Evolutionary conservation across 2,329 filamentous ascomycete species (phyloP), one percentile per base, ranked within the genome.

Genomic region (Rhinocladiella similis): DNA sequence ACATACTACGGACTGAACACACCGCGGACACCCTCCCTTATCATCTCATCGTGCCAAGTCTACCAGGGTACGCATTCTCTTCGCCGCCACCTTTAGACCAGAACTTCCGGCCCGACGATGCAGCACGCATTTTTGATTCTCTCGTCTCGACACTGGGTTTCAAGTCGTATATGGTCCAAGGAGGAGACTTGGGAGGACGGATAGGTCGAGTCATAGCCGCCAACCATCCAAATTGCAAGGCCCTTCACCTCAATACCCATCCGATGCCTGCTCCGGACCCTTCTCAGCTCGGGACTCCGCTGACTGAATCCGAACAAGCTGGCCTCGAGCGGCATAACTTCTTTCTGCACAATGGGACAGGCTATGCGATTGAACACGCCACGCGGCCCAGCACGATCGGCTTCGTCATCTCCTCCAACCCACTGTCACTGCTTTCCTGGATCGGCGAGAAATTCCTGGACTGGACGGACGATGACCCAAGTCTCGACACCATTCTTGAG

Each of bases 321-420:
- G 72, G 71, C 0, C 16, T 81, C 1, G 50, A 70, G 19, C 69
- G 75, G 4, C 69, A 67, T 1, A 52, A 70, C 70, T 2, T 84
- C 79, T 66, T 53, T 20, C n/a, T 46, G 61, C 1, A 54, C 67
- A 0, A 70, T 65, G 83, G 80, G 0, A 65, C 62, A 5, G 80
- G 75, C 0, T 87, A 85, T 64, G 75, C 75, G 0, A 49, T 73
- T 0, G 73, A 80, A 65, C 83, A 87, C 49, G 80, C 72, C 1
- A 82, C 81, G 0, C 70, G 78, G 5, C 80, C 83, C 0, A 72
- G 75, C 0, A 87, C 83, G 0, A 79, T 85, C 45, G 82, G 82
- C 0, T 72, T 84, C 5, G 78, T 75, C 0, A 67, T 87, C 1
- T 71, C 76, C 3, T 71, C 78, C 5, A 83, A 72, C 29, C 84